Evolutionary conservation across 108 stramenopile species (phyloP), one percentile per base, ranked within the genome.

Genomic region (Heterococcus sp.): DNA sequence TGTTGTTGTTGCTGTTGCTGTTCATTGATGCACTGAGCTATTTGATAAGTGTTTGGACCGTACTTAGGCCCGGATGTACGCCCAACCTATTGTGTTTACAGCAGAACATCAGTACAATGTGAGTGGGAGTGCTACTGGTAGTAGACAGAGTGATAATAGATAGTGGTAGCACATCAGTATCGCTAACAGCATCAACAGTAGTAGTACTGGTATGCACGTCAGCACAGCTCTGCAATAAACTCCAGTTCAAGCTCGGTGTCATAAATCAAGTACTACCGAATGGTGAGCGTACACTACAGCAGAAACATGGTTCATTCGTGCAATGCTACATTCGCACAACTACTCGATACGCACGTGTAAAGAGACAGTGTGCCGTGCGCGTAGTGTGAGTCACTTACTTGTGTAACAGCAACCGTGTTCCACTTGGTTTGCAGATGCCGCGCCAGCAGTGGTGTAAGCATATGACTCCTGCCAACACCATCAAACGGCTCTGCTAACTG

Each of bases 401-500:
- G 77, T 2, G 69, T 69, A 29, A 78, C 77, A 14, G 77, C 69
- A 35, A 78, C 66, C 77, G 69, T 37, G 77, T 67, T 66, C 40
- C 68, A 78, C 77, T 32, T 38, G 1, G 29, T 35, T 36, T 78
- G 77, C 35, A 78, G 69, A 64, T 78, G 77, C 38, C 69, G 69
- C 32, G 77, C 77, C 36, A 78, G 11, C 77, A 78, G 35, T 30
- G 77, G 77, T 29, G 77, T 78, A 11, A 78, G 46, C 27, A 78
- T 35, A 58, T 66, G 68, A 0, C 69, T 69, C 14, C 77, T 40
- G 33, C 63, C 32, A 58, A 78, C 71, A 0, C 77, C 77, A 37
- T 78, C 77, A 31, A 78, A 78, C 26, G 77, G 77, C n/a, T 78
- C 77, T 21, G 77, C 77, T 35, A 78, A 63, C 77, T 78, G 35